phyloP scores from a whole-genome alignment of 1,284 basidiomycete species.

The Ganoderma meredithae region DNA sequence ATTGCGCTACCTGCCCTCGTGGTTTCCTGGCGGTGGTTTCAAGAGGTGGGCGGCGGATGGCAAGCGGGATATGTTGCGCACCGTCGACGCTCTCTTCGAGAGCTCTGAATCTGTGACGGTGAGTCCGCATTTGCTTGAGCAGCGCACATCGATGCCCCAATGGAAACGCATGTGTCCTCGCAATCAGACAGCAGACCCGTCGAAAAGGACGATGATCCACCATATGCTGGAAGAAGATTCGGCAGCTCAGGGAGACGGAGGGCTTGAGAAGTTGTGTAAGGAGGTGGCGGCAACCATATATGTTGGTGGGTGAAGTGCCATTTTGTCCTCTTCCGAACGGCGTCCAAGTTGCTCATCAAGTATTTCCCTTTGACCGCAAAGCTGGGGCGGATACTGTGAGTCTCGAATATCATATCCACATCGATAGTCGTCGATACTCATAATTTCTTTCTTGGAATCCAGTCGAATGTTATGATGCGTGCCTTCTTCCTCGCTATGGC shows the following conservation, averaged over 20 bases:
- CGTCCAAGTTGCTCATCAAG: neutral
- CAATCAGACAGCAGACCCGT: conserved; percentile 4
- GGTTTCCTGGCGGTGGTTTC: conserved; percentile 29
- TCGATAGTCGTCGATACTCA: too few species aligned
- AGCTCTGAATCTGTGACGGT: conserved; percentile 21
- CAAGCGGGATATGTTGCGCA: conserved; percentile 17
- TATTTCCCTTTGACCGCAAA: neutral
- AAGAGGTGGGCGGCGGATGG: conserved; percentile 16
- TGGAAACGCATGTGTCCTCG: neutral
- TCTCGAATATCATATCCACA: neutral
- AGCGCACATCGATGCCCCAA: too few species aligned
- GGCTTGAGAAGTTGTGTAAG: neutral
- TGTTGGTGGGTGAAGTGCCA: conserved; percentile 17
- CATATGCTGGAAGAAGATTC: conserved; percentile 10
- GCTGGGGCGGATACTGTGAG: neutral
- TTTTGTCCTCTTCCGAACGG: neutral
- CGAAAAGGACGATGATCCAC: conserved; percentile 17
- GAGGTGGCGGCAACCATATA: conserved; percentile 26
- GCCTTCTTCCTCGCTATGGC: conserved; percentile 43
- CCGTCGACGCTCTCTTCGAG: conserved; percentile 21
- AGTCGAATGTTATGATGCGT: conserved; percentile 5
- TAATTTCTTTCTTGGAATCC: too few species aligned
- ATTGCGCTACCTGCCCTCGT: conserved; percentile 24
- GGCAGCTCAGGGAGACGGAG: conserved; percentile 11
- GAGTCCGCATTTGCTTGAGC: neutral